Base-by-base conservation (phyloP, 371 early-diverging fungal species). In the Chytridiales sp. region DNA sequence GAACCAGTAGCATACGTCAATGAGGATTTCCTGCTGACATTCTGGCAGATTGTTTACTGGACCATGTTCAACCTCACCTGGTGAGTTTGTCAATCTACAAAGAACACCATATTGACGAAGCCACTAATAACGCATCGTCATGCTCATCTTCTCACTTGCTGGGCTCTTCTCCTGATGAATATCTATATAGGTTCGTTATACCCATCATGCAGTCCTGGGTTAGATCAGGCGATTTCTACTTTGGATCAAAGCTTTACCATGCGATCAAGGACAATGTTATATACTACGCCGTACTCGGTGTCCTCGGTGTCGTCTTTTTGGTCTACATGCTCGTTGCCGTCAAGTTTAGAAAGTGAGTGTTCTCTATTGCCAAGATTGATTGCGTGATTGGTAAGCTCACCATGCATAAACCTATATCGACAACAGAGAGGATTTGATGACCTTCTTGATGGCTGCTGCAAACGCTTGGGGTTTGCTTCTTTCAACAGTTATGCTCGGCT, bases 391-490 rank as follows among this genome's bases (percentile, higher is more conserved):
- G 17, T 17, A 9, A 9, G 22, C 21, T 44, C 22, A 17, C 8
- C 8, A 9, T 44, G 21, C 44, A 8, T 15, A 21, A 44, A 44
- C 9, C 1, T 44, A 26, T 56, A 38, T 43, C 29, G 47, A 58
- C 19, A 35, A 48, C 52, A 85, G 90, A 47, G 77, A 84, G 24
- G 80, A 80, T 24, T 74, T 96, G 35, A 76, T 86, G 34, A 88
- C 86, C 9, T 85, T 90, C 54, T 80, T 91, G 21, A 96, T 96
- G 90, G 95, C 95, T 0, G 83, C 87, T 50, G 89, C 93, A 30
- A 95, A 95, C 70, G 92, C 90, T 56, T 95, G 91, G 89, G 97
- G 97, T 49, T 74, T 96, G 34, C 74, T 93, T 15, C 81, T 94
- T 19, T 86, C 89, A 9, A 87, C 93, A 46, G 71, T 90, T 1